Conservation (phyloP, 495 filamentous ascomycete species). For the Aspergillus sparsus region DNA sequence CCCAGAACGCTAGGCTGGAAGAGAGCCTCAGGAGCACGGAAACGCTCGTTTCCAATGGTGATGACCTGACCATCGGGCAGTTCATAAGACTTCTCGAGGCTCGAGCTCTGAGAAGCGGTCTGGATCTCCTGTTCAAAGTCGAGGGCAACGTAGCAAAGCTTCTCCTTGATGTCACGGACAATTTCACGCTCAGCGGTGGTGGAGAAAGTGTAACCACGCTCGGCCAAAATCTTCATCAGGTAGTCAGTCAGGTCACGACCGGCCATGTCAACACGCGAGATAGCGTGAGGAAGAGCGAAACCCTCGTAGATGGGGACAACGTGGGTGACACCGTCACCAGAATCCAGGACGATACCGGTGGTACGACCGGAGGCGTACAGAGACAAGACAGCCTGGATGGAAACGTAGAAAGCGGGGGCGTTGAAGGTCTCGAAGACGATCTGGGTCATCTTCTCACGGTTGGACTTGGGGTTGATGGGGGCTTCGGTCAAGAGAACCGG, state of each 20-base stretch:
- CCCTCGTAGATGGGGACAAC: slow-evolving; percentile 99
- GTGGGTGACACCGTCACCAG: slow-evolving; percentile 99
- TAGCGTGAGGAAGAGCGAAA: slow-evolving; percentile 99
- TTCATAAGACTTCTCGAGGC: slow-evolving; percentile 99
- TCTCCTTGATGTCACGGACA: slow-evolving; percentile 99
- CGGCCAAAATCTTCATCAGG: slow-evolving; percentile 99
- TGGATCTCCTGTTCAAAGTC: slow-evolving; percentile 99
- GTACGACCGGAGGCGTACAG: slow-evolving; percentile 99
- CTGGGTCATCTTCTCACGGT: slow-evolving; percentile 99
- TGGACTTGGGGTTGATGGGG: slow-evolving; percentile 99
- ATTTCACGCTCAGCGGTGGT: slow-evolving; percentile 99
- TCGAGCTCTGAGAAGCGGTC: slow-evolving; percentile 97
- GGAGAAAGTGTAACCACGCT: slow-evolving; percentile 99
- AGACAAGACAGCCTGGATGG: slow-evolving; percentile 98
- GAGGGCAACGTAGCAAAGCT: slow-evolving; percentile 98
- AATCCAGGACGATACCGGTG: slow-evolving; percentile 99
- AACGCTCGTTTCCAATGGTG: slow-evolving; percentile 99
- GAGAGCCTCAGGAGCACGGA: slow-evolving; percentile 98
- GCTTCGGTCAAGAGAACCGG: slow-evolving; percentile 98
- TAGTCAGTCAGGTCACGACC: slow-evolving; percentile 99
- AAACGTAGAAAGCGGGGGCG: slow-evolving; percentile 99
- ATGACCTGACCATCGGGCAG: slow-evolving; percentile 99
- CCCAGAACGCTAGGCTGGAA: slow-evolving; percentile 98
- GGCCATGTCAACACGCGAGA: slow-evolving; percentile 99
- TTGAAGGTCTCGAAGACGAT: slow-evolving; percentile 99